Evolutionary conservation across 169 alveolate genomes (phyloP).

Genomic region (Eimeria falciformis): DNA sequence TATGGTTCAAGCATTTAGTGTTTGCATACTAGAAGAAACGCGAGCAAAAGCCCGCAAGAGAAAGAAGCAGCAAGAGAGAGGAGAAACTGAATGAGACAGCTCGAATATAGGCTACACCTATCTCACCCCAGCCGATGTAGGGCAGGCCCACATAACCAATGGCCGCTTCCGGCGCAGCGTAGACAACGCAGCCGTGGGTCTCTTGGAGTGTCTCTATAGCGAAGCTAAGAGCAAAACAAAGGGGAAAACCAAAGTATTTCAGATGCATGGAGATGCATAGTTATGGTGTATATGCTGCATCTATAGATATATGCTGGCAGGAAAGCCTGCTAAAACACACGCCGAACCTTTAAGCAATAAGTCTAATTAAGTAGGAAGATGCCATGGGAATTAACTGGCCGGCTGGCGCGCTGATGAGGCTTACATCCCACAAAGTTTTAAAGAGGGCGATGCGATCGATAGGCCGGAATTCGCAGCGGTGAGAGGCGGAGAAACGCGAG

Average conservation of each 20-base stretch:
- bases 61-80: conserved; percentile 2
- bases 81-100: background rate
- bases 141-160: conserved; percentile 25
- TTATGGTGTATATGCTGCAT: background rate
- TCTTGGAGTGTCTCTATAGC: background rate
- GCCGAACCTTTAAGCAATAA: background rate
- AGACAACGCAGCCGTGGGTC: conserved; percentile 22
- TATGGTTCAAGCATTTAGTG: background rate
- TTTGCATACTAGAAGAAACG: background rate
- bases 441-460: background rate
- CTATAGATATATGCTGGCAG: background rate
- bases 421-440: conserved; percentile 6
- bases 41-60: background rate
- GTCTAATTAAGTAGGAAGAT: background rate
- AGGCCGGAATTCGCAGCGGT: conserved; percentile 26
- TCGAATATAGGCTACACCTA: background rate
- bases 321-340: background rate
- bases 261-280: background rate
- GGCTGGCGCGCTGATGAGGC: background rate
- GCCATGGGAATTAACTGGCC: background rate
- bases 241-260: background rate
- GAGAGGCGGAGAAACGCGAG: background rate
- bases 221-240: background rate
- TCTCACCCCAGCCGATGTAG: background rate
- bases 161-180: conserved; percentile 17